These are phyloP conservation scores for Ophiocordyceps camponoti-saundersi DNA, from an alignment of 2,329 filamentous ascomycete species.

Conservation along the genomic window DNA sequence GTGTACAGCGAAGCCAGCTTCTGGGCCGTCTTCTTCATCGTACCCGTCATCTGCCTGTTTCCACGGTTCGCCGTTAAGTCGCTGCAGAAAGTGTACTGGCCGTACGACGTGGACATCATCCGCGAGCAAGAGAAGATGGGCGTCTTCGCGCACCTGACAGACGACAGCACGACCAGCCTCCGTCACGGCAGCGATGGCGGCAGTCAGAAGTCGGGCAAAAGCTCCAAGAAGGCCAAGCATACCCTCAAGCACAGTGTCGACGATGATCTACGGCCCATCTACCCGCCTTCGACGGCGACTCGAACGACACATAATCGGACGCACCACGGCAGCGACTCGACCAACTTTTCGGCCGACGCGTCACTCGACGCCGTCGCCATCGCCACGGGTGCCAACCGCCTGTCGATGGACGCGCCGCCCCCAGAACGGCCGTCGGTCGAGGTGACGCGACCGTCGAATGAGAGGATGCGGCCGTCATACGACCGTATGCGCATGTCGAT, in stretches of 20 bases:
- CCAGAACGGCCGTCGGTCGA: slow-evolving; percentile 41
- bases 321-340: slow-evolving; percentile 86
- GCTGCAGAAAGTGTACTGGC: slow-evolving; percentile 85
- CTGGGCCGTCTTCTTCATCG: slow-evolving; percentile 71
- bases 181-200: slow-evolving; percentile 19
- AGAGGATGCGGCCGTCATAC: slow-evolving; percentile 65
- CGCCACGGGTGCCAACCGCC: slow-evolving; percentile 28
- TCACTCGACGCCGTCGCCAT: slow-evolving; percentile 22
- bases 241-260: slow-evolving; percentile 48
- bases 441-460: slow-evolving; percentile 42
- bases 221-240: slow-evolving; percentile 36
- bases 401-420: slow-evolving; percentile 36
- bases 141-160: slow-evolving; percentile 54
- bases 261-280: slow-evolving; percentile 83
- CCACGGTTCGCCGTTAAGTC: slow-evolving; percentile 78
- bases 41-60: slow-evolving; percentile 65
- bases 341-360: slow-evolving; percentile 61
- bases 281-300: slow-evolving; percentile 77
- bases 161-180: slow-evolving; percentile 14
- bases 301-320: slow-evolving; percentile 65
- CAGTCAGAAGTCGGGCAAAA: slow-evolving; percentile 31
- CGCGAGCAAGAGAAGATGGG: slow-evolving; percentile 79
- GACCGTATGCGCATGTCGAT: slow-evolving; percentile 76
- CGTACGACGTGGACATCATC: slow-evolving; percentile 86
- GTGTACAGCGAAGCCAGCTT: slow-evolving; percentile 71